Evolutionary conservation across 2,329 filamentous ascomycete species (phyloP).

Genomic region (Botrytis fabae): DNA sequence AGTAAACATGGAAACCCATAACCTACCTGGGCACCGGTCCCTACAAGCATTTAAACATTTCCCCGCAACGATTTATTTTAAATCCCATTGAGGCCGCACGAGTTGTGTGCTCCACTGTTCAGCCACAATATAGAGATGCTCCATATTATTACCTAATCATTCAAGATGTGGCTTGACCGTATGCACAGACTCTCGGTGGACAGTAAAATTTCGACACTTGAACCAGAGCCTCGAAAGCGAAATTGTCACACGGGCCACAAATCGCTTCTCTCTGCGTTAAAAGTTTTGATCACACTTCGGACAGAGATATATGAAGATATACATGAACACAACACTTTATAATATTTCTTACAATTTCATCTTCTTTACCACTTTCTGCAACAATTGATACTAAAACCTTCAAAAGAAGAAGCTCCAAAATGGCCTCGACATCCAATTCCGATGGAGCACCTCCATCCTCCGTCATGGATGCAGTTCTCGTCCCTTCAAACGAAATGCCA

Average conservation of each 20-base stretch:
- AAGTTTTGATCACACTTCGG: background rate
- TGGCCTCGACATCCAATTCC: constrained; percentile 19
- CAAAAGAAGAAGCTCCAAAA: background rate
- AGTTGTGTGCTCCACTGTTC: background rate
- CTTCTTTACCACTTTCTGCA: too few relatives aligned
- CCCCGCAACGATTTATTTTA: background rate
- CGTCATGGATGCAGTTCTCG: constrained; percentile 79
- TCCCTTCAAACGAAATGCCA: constrained; percentile 80
- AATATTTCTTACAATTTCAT: background rate
- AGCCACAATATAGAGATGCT: background rate
- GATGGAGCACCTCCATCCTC: constrained; percentile 52
- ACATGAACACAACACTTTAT: background rate
- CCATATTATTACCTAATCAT: constrained; percentile 5
- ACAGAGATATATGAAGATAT: background rate
- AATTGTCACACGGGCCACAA: background rate
- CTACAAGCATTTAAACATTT: background rate
- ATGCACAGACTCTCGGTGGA: background rate
- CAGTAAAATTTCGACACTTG: background rate
- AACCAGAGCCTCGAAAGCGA: background rate
- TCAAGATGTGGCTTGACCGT: background rate
- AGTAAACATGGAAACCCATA: background rate
- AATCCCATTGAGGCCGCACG: background rate
- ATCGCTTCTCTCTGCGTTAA: constrained; percentile 10
- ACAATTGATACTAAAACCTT: background rate
- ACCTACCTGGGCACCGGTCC: background rate